Base-by-base conservation (phyloP, 768 basidiomycete species). In the Leccinum subtestaceum region DNA sequence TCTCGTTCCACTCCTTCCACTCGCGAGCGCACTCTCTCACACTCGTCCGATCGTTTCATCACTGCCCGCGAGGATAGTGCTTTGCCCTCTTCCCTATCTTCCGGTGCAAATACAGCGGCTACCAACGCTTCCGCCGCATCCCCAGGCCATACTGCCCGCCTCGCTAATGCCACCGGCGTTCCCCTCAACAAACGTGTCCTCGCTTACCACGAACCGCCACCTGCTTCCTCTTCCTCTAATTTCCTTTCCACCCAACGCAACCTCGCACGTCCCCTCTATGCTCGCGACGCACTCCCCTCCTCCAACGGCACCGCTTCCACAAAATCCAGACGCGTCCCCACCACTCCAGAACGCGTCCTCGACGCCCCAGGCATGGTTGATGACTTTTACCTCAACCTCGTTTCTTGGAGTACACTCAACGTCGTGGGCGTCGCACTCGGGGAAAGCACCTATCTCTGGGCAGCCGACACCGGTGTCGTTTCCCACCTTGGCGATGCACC, bases 341-440 rank as follows among this genome's bases (percentile, higher is more conserved):
- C 91, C 0, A 84, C 87, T 23, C 93, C 96, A 0, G 91, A 96
- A 65, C 84, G 94, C n/a, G 94, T 98, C 8, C 81, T 99, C 10
- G 97, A 98, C 65, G 96, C 96, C 0, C 95, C 95, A 1, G 93
- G 93, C 6, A 87, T 91, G 81, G 81, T 87, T 10, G 94, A 98
- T 64, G 97, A 99, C 73, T 99, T 96, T 73, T 99, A 99, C 70
- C 85, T 99, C 68, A 99, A 98, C 72, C 80, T 99, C 54, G 72
- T 98, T 53, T 83, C 88, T 17, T 99, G 97, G 97, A 90, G 89
- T 36, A 82, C 81, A 45, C 83, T 84, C 63, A 98, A 98, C 72
- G 76, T 87, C 27, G 85, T 99, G 11, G 95, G 91, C 2, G 95
- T 99, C 56, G 96, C 91, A 0, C 83, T 99, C 11, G 91, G 87